Percentiles rank a stretch among this genome's conserved stretches.
Conservation (phyloP, 2,329 filamentous ascomycete species). For the Neophaeococcomyces aloes region DNA sequence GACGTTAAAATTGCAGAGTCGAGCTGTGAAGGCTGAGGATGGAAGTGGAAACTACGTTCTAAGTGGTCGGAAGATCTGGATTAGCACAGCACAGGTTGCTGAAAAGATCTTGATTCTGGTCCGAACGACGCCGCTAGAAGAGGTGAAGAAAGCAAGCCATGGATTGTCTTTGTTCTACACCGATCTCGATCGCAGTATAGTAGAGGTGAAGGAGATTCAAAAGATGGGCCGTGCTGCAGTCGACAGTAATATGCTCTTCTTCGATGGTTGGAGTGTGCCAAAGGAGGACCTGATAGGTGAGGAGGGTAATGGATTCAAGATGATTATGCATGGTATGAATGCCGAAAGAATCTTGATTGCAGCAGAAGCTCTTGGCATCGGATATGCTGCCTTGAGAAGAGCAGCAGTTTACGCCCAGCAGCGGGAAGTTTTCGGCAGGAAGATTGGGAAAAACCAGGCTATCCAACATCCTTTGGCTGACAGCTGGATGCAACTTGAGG, state of each 20-base stretch:
- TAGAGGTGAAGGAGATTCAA: constrained; percentile 35
- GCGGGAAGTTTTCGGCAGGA: constrained; percentile 44
- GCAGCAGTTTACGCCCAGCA: constrained; percentile 40
- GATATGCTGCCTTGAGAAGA: constrained; percentile 34
- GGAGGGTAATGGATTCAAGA: constrained; percentile 37
- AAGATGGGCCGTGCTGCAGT: constrained; percentile 38
- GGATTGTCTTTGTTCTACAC: constrained; percentile 39
- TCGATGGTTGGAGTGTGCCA: constrained; percentile 36
- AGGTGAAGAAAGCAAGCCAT: constrained; percentile 33
- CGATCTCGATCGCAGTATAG: constrained; percentile 28
- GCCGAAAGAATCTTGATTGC: constrained; percentile 30
- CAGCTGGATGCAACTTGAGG: constrained; percentile 52
- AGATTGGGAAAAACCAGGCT: constrained; percentile 51
- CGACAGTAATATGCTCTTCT: constrained; percentile 36
- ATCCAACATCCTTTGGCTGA: constrained; percentile 49
- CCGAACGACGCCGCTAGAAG: constrained; percentile 32
- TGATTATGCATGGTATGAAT: constrained; percentile 34
- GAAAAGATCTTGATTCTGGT: constrained; percentile 36
- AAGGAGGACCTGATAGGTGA: constrained; percentile 30
- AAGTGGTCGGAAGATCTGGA: constrained; percentile 37
- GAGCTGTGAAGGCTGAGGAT: constrained; percentile 28
- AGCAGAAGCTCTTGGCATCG: constrained; percentile 35
- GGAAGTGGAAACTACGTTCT: constrained; percentile 25
- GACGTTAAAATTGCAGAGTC: constrained; percentile 32
- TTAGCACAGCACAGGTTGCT: constrained; percentile 36